Evolutionary conservation across 1,284 basidiomycete genomes (phyloP).

Genomic region (Trametes hirsuta): DNA sequence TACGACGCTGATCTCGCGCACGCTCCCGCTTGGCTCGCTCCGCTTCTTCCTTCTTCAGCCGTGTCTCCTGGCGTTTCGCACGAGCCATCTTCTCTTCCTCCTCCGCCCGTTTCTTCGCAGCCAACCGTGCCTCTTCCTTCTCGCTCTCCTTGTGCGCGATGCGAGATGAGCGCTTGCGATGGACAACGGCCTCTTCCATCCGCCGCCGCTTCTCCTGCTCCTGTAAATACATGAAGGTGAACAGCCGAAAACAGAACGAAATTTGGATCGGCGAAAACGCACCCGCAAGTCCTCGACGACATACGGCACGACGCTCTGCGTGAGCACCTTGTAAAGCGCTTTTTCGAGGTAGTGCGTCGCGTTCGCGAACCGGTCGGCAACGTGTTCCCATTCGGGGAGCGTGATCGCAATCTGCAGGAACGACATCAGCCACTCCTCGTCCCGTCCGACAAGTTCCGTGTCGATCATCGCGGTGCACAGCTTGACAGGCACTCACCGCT

Average conservation of each 20-base stretch:
- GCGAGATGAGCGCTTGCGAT: slow-evolving; percentile 84
- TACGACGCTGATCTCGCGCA: slow-evolving; percentile 54
- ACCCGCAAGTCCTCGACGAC: slow-evolving; percentile 69
- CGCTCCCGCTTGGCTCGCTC: slow-evolving; percentile 61
- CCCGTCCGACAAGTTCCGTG: background rate
- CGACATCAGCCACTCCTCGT: background rate
- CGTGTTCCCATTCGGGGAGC: slow-evolving; percentile 79
- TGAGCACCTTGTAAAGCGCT: slow-evolving; percentile 70
- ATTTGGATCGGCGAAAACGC: slow-evolving; percentile 20
- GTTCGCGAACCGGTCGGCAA: slow-evolving; percentile 72
- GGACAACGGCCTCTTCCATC: slow-evolving; percentile 70
- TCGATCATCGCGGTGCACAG: background rate
- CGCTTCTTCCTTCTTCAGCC: slow-evolving; percentile 65
- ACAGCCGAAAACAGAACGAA: background rate
- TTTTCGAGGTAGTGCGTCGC: slow-evolving; percentile 82
- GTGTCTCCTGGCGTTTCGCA: slow-evolving; percentile 62
- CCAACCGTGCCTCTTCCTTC: slow-evolving; percentile 65
- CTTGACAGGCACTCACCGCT: slow-evolving; percentile 54
- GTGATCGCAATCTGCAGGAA: slow-evolving; percentile 71
- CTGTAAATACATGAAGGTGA: slow-evolving; percentile 40
- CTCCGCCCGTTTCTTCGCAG: slow-evolving; percentile 57
- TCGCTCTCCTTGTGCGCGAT: slow-evolving; percentile 76
- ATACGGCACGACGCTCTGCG: slow-evolving; percentile 65
- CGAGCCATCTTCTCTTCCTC: slow-evolving; percentile 68
- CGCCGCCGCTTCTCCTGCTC: slow-evolving; percentile 63